Conservation (phyloP, 108 stramenopile species). For the Hondaea fermentalgiana region DNA sequence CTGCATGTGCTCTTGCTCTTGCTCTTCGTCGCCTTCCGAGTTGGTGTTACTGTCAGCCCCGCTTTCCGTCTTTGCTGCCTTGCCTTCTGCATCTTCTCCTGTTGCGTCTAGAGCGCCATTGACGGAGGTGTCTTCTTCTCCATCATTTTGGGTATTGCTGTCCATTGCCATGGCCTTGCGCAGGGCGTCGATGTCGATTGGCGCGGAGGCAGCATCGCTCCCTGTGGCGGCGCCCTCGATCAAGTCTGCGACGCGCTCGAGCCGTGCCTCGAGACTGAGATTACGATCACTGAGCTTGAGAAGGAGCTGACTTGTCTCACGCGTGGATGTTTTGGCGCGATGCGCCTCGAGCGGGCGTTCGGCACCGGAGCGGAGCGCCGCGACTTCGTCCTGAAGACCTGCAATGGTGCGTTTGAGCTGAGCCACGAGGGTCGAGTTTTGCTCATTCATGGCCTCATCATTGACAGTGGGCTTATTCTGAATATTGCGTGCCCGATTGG, state of each 20-base stretch:
- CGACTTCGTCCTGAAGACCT: not conserved
- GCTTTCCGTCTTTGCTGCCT: not conserved
- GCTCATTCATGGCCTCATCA: slow-evolving; percentile 41
- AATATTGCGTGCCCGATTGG: slow-evolving; percentile 90
- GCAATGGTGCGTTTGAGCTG: not conserved
- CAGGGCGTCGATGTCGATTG: not conserved
- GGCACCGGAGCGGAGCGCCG: not conserved
- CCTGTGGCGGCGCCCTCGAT: not conserved
- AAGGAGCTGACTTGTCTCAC: not conserved
- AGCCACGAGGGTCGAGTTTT: not conserved
- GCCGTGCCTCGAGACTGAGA: not conserved
- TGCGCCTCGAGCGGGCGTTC: not conserved
- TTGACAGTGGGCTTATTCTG: slow-evolving; percentile 72
- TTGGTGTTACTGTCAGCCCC: not conserved
- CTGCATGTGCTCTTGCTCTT: not conserved
- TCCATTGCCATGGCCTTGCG: not conserved
- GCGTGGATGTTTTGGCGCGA: not conserved
- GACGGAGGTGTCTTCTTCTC: not conserved
- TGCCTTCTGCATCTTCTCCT: not conserved
- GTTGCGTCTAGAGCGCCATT: not conserved
- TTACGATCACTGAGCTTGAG: not conserved
- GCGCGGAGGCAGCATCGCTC: too few relatives aligned
- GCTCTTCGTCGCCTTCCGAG: not conserved
- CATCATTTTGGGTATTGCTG: not conserved
- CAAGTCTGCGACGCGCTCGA: not conserved